Conservation (phyloP, 2,329 filamentous ascomycete species). For the Scedosporium dehoogii region DNA sequence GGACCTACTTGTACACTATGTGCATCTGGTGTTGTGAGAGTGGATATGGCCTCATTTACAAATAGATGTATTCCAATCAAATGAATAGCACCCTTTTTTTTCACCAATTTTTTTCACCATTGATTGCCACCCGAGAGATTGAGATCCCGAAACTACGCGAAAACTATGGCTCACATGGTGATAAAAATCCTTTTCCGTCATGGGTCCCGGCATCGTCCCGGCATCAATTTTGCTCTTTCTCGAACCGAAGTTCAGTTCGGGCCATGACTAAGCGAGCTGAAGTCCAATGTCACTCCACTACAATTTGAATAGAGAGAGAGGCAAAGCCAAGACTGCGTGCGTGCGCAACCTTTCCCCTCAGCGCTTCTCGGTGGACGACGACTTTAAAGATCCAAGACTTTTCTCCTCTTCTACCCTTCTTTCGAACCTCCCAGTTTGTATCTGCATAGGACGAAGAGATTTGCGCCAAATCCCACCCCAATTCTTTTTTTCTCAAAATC, state of each 20-base stretch:
- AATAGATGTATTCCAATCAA: not conserved
- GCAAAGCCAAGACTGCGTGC: not conserved
- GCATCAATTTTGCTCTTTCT: too few relatives aligned
- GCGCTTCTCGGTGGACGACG: not conserved
- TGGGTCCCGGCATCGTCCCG: not conserved
- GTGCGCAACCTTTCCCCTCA: not conserved
- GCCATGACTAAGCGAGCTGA: not conserved
- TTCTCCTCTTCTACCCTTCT: not conserved
- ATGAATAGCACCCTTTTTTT: not conserved
- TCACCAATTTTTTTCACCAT: not conserved
- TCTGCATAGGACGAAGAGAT: not conserved
- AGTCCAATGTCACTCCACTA: not conserved
- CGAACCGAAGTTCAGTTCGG: not conserved
- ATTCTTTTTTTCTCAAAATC: not conserved
- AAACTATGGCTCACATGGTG: not conserved
- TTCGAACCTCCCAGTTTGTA: not conserved
- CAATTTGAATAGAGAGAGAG: too few relatives aligned
- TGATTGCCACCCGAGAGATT: not conserved
- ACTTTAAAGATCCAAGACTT: conserved; percentile 3
- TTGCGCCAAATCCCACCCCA: not conserved
- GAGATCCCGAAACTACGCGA: not conserved
- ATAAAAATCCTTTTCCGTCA: not conserved
- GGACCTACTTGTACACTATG: not conserved
- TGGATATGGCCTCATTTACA: not conserved
- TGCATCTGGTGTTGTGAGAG: conserved; percentile 1